Evolutionary conservation across 2,329 filamentous ascomycete species (phyloP).

Genomic region (Fusarium caatingaense): DNA sequence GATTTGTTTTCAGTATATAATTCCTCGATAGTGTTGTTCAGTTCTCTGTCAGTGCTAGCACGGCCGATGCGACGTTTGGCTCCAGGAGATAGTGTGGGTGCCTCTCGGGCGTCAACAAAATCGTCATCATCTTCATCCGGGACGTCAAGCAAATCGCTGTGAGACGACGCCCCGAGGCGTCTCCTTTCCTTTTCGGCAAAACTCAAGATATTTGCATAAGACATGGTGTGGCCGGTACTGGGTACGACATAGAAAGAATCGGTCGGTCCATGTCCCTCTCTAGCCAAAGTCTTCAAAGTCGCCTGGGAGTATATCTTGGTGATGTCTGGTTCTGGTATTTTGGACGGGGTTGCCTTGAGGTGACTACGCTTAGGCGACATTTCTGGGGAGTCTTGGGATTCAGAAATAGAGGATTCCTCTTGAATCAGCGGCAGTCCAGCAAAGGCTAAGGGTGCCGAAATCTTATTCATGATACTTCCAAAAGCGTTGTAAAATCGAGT

Average conservation of each 20-base stretch:
- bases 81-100: slow-evolving; percentile 59
- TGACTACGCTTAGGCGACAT: slow-evolving; percentile 54
- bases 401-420: slow-evolving; percentile 56
- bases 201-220: slow-evolving; percentile 89
- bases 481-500: slow-evolving; percentile 93
- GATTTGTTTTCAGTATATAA: slow-evolving; percentile 88
- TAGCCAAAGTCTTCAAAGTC: slow-evolving; percentile 80
- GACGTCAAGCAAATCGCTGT: slow-evolving; percentile 61
- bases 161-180: slow-evolving; percentile 64
- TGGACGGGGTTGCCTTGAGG: slow-evolving; percentile 49
- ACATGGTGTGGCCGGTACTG: slow-evolving; percentile 88
- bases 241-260: slow-evolving; percentile 97
- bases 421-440: slow-evolving; percentile 84
- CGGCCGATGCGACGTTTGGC: slow-evolving; percentile 56
- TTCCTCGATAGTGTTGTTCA: slow-evolving; percentile 83
- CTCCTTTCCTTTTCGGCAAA: slow-evolving; percentile 75
- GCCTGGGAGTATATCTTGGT: slow-evolving; percentile 87
- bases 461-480: slow-evolving; percentile 85
- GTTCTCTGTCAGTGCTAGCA: slow-evolving; percentile 56
- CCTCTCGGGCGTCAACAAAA: slow-evolving; percentile 89
- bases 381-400: slow-evolving; percentile 52
- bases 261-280: slow-evolving; percentile 71
- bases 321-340: slow-evolving; percentile 71
- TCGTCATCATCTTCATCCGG: slow-evolving; percentile 79
- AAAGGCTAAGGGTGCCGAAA: slow-evolving; percentile 92